These are phyloP conservation scores for Micractinium conductrix DNA, from an alignment of 139 green algal genomes.

Conservation along the genomic window DNA sequence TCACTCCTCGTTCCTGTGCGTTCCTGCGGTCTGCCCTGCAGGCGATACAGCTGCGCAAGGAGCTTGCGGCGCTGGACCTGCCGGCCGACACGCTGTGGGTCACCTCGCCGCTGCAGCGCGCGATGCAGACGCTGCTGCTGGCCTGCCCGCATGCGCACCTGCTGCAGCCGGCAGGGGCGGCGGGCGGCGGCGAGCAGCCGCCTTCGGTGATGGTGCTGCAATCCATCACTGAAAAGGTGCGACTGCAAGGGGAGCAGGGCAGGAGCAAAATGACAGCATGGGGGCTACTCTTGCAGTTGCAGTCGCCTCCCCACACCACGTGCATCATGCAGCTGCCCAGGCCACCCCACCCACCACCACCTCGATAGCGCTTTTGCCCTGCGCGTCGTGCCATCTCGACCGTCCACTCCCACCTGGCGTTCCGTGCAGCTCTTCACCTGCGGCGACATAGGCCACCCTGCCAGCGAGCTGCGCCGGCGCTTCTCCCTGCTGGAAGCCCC, in stretches of 20 bases:
- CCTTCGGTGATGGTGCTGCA: not conserved
- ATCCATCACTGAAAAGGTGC: conserved; percentile 5
- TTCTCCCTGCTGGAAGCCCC: conserved; percentile 53
- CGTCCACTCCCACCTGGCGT: no score
- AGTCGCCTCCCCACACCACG: no score
- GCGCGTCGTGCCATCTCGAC: no score
- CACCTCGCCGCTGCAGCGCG: conserved; percentile 65
- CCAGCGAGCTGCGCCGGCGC: conserved; percentile 43
- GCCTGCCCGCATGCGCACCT: conserved; percentile 34
- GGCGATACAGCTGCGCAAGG: conserved; percentile 36
- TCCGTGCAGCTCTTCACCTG: conserved; percentile 67
- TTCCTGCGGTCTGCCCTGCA: conserved; percentile 6
- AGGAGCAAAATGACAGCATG: no score
- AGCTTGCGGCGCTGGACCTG: conserved; percentile 38
- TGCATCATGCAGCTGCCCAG: not conserved
- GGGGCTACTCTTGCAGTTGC: no score
- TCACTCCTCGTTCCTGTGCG: no score
- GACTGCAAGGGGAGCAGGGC: not conserved
- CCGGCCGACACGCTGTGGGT: conserved; percentile 67
- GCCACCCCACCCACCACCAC: conserved; percentile 14
- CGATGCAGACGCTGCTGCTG: conserved; percentile 75
- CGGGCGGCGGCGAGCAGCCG: not conserved
- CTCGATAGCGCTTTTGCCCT: no score
- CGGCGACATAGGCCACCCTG: conserved; percentile 69
- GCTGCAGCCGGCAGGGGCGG: conserved; percentile 14